A percentile compares a stretch with the other conserved stretches of the same genome.
Evolutionary conservation across 164 flowering plant genomes (phyloP).

Genomic region (Cinnamomum micranthum): DNA sequence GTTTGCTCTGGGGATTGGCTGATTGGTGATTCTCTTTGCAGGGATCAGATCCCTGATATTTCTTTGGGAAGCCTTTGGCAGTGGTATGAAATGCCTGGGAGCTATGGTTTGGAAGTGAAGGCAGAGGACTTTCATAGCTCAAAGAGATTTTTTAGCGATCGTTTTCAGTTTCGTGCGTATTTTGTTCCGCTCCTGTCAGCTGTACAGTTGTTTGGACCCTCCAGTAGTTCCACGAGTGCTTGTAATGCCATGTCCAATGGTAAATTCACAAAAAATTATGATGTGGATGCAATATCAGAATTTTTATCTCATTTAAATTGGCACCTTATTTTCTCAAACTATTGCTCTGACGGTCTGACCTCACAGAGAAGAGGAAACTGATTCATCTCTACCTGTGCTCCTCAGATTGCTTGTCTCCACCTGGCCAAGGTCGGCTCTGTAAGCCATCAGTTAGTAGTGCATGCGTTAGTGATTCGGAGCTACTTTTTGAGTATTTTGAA

Average conservation of each 20-base stretch:
- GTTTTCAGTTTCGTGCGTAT: constrained; percentile 40
- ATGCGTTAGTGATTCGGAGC: constrained; percentile 37
- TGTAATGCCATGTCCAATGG: constrained; percentile 9
- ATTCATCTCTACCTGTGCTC: background rate
- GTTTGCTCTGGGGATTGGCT: constrained; percentile 25
- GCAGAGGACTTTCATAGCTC: constrained; percentile 31
- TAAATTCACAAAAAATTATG: background rate
- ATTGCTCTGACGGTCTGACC: constrained; percentile 40
- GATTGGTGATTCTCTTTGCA: constrained; percentile 31
- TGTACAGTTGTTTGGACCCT: constrained; percentile 55
- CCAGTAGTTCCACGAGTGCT: constrained; percentile 11
- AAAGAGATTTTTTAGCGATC: constrained; percentile 31
- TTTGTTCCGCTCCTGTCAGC: constrained; percentile 77
- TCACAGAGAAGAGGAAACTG: constrained; percentile 14
- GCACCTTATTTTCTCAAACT: constrained; percentile 28
- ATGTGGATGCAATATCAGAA: constrained; percentile 9
- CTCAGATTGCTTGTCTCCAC: constrained; percentile 19
- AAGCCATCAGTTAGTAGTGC: constrained; percentile 11
- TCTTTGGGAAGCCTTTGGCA: constrained; percentile 56
- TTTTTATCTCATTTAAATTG: constrained; percentile 12
- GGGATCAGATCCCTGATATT: constrained; percentile 42
- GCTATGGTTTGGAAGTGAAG: constrained; percentile 64
- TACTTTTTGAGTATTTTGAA: constrained; percentile 73
- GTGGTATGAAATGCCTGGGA: constrained; percentile 75
- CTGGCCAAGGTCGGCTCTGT: constrained; percentile 12